Evolutionary conservation across 108 stramenopile species (phyloP).

Genomic region (Conticribra weissflogii): DNA sequence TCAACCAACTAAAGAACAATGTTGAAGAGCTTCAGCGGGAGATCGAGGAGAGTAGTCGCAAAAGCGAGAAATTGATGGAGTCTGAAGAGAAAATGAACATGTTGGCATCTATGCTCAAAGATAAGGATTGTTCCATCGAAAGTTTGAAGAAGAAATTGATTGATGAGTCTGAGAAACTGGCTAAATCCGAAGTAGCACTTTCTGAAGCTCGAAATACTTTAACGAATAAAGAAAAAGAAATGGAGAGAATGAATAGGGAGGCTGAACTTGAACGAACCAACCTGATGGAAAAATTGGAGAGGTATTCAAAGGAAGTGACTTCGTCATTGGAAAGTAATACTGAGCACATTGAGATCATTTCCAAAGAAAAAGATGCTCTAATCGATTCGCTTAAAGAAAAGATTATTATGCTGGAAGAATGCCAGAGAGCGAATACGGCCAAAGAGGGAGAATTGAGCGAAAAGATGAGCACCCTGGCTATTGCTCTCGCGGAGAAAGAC

Average conservation of each 20-base stretch:
- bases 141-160: conserved; percentile 10
- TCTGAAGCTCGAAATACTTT: conserved; percentile 9
- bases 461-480: conserved; percentile 32
- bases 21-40: conserved; percentile 1
- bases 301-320: conserved; percentile 20
- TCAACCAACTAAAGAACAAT: conserved; percentile 12
- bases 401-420: conserved; percentile 29
- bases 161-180: conserved; percentile 1
- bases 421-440: not conserved
- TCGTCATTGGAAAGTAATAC: conserved; percentile 25
- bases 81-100: conserved; percentile 5
- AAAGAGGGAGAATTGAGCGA: conserved; percentile 28
- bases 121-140: conserved; percentile 5
- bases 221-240: conserved; percentile 16
- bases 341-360: conserved; percentile 18
- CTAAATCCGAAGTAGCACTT: conserved; percentile 16
- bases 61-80: conserved; percentile 5
- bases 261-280: conserved; percentile 10
- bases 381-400: conserved; percentile 37
- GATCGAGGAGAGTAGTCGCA: conserved; percentile 2
- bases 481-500: conserved; percentile 33
- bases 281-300: conserved; percentile 26
- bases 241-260: not conserved
- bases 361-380: conserved; percentile 36
- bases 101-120: conserved; percentile 10